These are phyloP conservation scores for Sambucus nigra DNA, from an alignment of 129 eudicot species.

Conservation along the genomic window DNA sequence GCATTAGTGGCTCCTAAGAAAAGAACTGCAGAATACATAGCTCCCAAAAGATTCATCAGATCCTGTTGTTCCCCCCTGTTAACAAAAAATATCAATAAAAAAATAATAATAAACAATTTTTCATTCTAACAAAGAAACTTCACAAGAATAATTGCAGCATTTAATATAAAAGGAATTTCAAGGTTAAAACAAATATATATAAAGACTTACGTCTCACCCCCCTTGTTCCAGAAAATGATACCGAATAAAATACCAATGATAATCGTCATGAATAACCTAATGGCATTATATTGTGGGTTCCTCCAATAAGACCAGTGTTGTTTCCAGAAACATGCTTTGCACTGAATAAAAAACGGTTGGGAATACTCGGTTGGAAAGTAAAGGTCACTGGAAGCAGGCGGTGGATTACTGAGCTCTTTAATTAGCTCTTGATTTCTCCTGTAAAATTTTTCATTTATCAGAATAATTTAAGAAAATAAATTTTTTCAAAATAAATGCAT, in stretches of 20 bases:
- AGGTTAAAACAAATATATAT: not conserved
- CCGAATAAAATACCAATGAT: constrained; percentile 63
- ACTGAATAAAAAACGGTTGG: constrained; percentile 50
- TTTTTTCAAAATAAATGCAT: too few relatives aligned
- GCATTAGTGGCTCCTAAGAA: constrained; percentile 74
- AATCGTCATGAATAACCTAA: constrained; percentile 54
- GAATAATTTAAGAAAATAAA: too few relatives aligned
- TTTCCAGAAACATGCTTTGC: constrained; percentile 84
- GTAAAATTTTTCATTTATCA: too few relatives aligned
- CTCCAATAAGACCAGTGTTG: constrained; percentile 86
- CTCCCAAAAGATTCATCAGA: constrained; percentile 54
- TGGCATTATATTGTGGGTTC: constrained; percentile 63
- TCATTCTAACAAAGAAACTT: too few relatives aligned
- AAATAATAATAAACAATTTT: too few relatives aligned
- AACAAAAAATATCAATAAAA: not conserved
- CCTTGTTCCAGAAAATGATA: constrained; percentile 64
- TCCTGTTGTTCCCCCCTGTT: constrained; percentile 64
- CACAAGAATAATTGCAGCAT: too few relatives aligned
- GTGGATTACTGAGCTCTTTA: constrained; percentile 45
- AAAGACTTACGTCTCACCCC: constrained; percentile 43
- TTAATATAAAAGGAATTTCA: too few relatives aligned
- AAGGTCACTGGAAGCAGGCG: constrained; percentile 45
- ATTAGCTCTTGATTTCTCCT: constrained; percentile 55
- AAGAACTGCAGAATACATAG: constrained; percentile 63
- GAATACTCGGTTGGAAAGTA: constrained; percentile 62